Evolutionary conservation across 768 basidiomycete species (phyloP).

Genomic region (Tylopilus sp.): DNA sequence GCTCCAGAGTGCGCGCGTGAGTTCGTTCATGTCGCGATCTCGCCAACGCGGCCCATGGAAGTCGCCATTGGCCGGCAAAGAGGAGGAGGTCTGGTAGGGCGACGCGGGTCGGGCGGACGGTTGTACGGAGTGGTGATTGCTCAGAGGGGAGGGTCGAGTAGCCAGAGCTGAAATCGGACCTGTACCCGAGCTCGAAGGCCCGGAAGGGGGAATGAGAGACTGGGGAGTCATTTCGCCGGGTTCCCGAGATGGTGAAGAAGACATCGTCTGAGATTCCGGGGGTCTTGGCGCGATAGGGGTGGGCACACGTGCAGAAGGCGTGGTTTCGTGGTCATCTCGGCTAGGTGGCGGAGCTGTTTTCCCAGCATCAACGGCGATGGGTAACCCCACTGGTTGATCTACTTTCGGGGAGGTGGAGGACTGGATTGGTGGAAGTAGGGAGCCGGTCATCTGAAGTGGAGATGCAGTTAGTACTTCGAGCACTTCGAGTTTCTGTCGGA

Average conservation of each 20-base stretch:
- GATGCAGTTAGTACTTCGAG: not conserved
- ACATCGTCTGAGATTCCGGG: not conserved
- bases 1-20: conserved; percentile 29
- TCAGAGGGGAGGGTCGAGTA: not conserved
- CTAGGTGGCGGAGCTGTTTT: not conserved
- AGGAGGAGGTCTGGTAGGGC: not conserved
- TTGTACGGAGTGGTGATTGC: not conserved
- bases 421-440: not conserved
- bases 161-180: not conserved
- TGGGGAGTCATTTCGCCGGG: conserved; percentile 6
- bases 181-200: not conserved
- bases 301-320: not conserved
- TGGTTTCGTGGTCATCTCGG: not conserved
- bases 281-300: not conserved
- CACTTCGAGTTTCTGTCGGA: conserved; percentile 12
- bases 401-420: not conserved
- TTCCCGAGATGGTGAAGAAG: conserved; percentile 4
- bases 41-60: not conserved
- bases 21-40: conserved; percentile 1
- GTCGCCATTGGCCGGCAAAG: not conserved
- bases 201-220: not conserved
- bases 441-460: not conserved
- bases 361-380: not conserved
- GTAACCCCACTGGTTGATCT: not conserved
- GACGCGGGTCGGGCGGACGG: not conserved